Evolutionary conservation across 2,329 filamentous ascomycete species (phyloP), one percentile per base, ranked within the genome.

Genomic region (Fusarium sp.): DNA sequence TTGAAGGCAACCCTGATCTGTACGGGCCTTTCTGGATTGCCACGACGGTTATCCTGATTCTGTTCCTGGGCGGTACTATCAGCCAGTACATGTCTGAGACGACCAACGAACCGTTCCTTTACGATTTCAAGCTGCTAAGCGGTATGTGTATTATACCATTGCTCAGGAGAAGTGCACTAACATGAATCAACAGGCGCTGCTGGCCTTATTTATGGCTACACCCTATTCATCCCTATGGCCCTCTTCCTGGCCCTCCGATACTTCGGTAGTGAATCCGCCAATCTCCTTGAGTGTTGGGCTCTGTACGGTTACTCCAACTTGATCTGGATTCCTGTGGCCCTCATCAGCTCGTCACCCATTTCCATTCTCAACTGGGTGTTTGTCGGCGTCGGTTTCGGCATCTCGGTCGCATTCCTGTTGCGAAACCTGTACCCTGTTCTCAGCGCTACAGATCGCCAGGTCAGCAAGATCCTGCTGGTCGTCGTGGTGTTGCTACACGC

Each of bases 11-110:
- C 78, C 93, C 96, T 2, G 96, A 99, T 76, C 83, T 99, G 33
- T 99, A 99, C 83, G 95, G 95, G 1, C 96, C 96, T 2, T 94
- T 98, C 77, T 99, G 96, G 96, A 98, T 99, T 81, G 96, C 96
- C 11, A 98, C 96, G 1, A 98, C 96, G 1, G 96, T 99, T 11
- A 91, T 99, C 14, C 87, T 99, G 67, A 98, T 99, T 62, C 82
- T 99, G 32, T 99, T 99, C 81, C 79, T 99, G 44, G 96, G 95
- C 1, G 96, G 96, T 14, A 98, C 96, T 0, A 97, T 99, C 69
- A 96, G 91, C 76, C 91, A 96, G 80, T 98, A 97, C 79, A 82
- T 97, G 49, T 88, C 92, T 26, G 86, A 86, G 24, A 87, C 87
- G 43, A 84, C 83, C n/a, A 86, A 88, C 54, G 86, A 87, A 22